These are phyloP conservation scores for Marvania coccoides DNA, from an alignment of 139 green algal genomes.

Conservation along the genomic window DNA sequence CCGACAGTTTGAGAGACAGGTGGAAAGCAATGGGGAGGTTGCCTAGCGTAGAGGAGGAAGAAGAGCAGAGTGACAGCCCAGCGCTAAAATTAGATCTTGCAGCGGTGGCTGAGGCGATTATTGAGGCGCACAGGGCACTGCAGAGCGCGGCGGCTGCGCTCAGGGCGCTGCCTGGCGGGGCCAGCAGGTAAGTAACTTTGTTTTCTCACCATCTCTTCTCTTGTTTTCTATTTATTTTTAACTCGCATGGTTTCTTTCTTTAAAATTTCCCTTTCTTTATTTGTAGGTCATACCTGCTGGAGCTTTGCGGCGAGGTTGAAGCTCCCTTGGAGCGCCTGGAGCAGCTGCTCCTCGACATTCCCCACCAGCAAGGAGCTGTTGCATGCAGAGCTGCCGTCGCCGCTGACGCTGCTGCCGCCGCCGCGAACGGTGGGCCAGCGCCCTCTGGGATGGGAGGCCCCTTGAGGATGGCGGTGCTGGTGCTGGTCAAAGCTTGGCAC, in stretches of 20 bases:
- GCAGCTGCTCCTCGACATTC: constrained; percentile 11
- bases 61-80: not conserved
- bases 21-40: not conserved
- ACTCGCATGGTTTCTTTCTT: too few species aligned
- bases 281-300: too few species aligned
- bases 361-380: not conserved
- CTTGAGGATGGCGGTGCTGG: not conserved
- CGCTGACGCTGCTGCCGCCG: too few species aligned
- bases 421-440: not conserved
- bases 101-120: not conserved
- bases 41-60: not conserved
- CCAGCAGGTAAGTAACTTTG: not conserved
- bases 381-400: not conserved
- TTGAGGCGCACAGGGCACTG: constrained; percentile 1
- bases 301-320: not conserved
- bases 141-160: not conserved
- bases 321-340: not conserved
- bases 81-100: not conserved
- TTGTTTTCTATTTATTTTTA: too few species aligned
- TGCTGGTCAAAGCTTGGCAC: not conserved
- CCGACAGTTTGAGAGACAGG: not conserved
- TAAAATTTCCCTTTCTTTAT: too few species aligned
- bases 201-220: too few species aligned
- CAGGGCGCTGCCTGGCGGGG: constrained; percentile 2
- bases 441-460: not conserved